Evolutionary conservation across 1,284 basidiomycete genomes (phyloP).

Genomic region (Leccinum ponderosum): DNA sequence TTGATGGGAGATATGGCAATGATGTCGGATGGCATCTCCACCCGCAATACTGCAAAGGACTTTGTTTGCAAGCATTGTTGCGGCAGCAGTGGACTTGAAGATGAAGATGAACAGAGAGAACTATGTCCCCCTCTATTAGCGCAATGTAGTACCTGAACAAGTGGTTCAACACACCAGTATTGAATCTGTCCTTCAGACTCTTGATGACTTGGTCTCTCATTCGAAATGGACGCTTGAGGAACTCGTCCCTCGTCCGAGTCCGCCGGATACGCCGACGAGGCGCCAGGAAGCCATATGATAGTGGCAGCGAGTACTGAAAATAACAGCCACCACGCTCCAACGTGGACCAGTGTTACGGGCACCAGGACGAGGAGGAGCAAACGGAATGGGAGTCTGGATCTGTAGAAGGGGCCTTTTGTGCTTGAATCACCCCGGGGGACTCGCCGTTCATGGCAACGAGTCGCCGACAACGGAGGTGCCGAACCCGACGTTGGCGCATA

Average conservation of each 20-base stretch:
- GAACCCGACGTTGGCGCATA: constrained; percentile 80
- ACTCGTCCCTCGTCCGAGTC: background rate
- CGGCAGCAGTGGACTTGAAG: no score
- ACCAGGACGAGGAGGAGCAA: constrained; percentile 70
- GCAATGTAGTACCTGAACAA: no score
- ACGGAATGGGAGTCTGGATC: constrained; percentile 12
- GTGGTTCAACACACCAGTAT: no score
- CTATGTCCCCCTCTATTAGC: no score
- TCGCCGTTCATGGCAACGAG: constrained; percentile 84
- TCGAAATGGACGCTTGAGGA: constrained; percentile 41
- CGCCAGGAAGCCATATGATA: constrained; percentile 60
- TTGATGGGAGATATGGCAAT: no score
- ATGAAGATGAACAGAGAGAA: no score
- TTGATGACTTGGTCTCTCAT: constrained; percentile 25
- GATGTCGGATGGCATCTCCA: no score
- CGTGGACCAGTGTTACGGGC: constrained; percentile 64
- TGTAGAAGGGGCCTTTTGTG: constrained; percentile 34
- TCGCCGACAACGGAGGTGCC: constrained; percentile 54
- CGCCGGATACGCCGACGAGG: background rate
- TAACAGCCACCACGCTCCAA: constrained; percentile 84
- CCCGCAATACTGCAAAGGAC: no score
- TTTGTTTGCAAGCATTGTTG: no score
- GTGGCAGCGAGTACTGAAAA: constrained; percentile 73
- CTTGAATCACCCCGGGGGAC: constrained; percentile 58
- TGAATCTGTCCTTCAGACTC: no score